Evolutionary conservation across 306 rosid genomes (phyloP), one percentile per base, ranked within the genome.

Genomic region (Inga leiocalycina): DNA sequence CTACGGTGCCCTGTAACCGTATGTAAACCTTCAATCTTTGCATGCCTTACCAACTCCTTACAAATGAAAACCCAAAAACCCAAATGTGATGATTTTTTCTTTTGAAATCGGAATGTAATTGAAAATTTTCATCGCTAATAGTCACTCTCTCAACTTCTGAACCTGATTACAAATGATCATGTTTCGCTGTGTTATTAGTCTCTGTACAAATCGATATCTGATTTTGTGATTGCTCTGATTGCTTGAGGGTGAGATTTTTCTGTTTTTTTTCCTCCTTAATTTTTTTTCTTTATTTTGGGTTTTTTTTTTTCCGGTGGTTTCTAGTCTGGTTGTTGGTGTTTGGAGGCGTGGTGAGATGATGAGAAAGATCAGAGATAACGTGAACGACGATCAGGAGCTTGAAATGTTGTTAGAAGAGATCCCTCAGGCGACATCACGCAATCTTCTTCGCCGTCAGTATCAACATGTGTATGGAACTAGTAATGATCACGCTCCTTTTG

Each of bases 31-130:
- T 77, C 84, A 85, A 88, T 83, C 91, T 88, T 88, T 88, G 91
- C 91, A 88, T 88, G 91, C 86, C 82, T 88, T 84, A 88, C 87
- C 91, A 83, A 85, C 91, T 64, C 71, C 79, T 66, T 81, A 27
- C 66, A 85, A n/a, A 48, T 43, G 30, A 79, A 85, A 72, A 41
- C 71, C 74, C 77, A 71, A 75, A 82, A 71, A 16, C 72, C 75
- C 72, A 59, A 74, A 62, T 72, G 65, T 19, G 49, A 49, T 64
- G n/a, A 46, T 13, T 34, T 81, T 57, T 74, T 76, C 37, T 27
- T 46, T 44, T 32, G 27, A 6, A 80, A 62, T 74, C 56, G 39
- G 39, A 74, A 34, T 74, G 32, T 35, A 68, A 68, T 79, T 68
- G 68, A 46, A 11, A 65, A 49, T 73, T 81, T 49, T 56, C 45